Conservation (phyloP, 1,284 basidiomycete genomes). For the Coriolopsis trogii region DNA sequence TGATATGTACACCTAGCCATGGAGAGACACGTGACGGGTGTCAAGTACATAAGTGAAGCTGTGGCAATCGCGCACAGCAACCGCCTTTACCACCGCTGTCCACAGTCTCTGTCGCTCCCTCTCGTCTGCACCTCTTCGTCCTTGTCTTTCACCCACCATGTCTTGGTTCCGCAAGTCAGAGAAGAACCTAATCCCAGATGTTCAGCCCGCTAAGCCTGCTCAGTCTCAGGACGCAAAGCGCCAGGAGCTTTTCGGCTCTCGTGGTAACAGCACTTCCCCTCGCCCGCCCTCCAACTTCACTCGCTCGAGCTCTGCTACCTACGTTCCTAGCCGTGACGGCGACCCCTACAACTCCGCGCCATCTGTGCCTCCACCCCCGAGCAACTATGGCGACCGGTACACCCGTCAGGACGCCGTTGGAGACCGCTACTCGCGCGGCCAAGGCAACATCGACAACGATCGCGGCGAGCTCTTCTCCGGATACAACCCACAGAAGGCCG, state of each 20-base stretch:
- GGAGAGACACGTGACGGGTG: too few species aligned
- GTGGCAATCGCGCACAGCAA: slow-evolving; percentile 21
- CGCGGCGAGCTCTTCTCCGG: slow-evolving; percentile 79
- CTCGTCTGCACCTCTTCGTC: slow-evolving; percentile 2
- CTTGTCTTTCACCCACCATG: slow-evolving; percentile 45
- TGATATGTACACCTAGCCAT: too few species aligned
- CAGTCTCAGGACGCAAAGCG: slow-evolving; percentile 36
- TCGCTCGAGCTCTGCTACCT: slow-evolving; percentile 61
- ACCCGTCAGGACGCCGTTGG: slow-evolving; percentile 55
- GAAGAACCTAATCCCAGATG: slow-evolving; percentile 71
- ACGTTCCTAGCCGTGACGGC: slow-evolving; percentile 67
- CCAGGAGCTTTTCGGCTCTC: slow-evolving; percentile 35
- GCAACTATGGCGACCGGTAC: slow-evolving; percentile 47
- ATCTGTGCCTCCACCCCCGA: slow-evolving; percentile 33
- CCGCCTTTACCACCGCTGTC: slow-evolving; percentile 15
- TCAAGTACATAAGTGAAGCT: slow-evolving; percentile 14
- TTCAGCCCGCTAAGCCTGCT: too few species aligned
- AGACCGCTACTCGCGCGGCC: slow-evolving; percentile 64
- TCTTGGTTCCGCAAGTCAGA: slow-evolving; percentile 73
- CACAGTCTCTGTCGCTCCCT: slow-evolving; percentile 4
- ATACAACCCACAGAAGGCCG: slow-evolving; percentile 58
- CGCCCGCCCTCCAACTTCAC: slow-evolving; percentile 42
- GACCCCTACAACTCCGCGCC: slow-evolving; percentile 44
- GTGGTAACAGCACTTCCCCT: slow-evolving; percentile 41
- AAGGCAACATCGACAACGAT: slow-evolving; percentile 59